Base-by-base conservation (phyloP, 2,329 filamentous ascomycete genomes). In the Fusarium stilboides region DNA sequence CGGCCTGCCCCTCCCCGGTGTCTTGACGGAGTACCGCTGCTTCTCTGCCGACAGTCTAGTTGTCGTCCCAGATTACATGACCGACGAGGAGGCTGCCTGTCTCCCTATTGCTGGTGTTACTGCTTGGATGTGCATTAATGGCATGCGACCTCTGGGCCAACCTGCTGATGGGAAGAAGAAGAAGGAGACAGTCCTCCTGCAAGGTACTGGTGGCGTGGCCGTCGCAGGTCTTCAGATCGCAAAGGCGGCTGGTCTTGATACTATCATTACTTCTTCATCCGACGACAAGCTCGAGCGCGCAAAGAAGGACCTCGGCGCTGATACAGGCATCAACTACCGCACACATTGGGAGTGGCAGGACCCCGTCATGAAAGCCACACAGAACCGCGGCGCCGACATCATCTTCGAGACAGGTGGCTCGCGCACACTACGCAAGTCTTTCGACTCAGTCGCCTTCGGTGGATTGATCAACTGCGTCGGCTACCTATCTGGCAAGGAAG, bases 101-200 rank as follows among this genome's bases (percentile, higher is more conserved):
- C 75, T 91, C 8, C 88, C 89, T 9, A 87, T 91, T 63, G 88
- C 89, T 0, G 84, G 83, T 2, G 82, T 91, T 31, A 91, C 89
- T 3, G 89, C 89, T 0, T 91, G 87, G 88, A 90, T 88, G 86
- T 82, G 86, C 10, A 81, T 92, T 70, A 90, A 91, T 76, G 85
- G 86, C 45, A 85, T 88, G 80, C 80, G 85, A 26, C 85, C 87
- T 0, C 72, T 87, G 0, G 87, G 86, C 1, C 78, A 86, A 52
- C 81, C 83, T 6, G 58, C 74, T 19, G 74, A 77, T 22, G 59
- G 64, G 1, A 22, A 24, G 20, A 70, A 70, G 28, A 62, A 70
- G 56, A 56, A 57, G 45, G 65, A 73, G 24, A 80, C 80, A 2
- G 82, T 88, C 7, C 74, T 88, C 15, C 75, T 87, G 6, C 86